These are phyloP conservation scores for Alternaria angustiovoidea DNA, from an alignment of 2,329 filamentous ascomycete species.

Conservation along the genomic window DNA sequence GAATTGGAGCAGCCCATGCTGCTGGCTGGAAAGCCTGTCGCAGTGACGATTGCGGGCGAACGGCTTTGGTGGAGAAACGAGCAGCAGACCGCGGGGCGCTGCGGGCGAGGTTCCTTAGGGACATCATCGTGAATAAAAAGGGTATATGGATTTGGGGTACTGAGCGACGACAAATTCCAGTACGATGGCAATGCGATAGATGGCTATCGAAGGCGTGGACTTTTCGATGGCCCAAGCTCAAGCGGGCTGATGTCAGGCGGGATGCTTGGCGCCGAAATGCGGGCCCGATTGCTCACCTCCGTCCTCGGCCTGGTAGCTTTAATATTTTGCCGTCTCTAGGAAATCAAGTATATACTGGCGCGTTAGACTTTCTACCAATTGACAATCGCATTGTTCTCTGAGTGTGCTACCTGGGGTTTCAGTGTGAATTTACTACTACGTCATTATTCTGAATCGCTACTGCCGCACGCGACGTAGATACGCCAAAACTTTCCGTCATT, in stretches of 20 bases:
- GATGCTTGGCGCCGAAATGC: conserved; percentile 19
- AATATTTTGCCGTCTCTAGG: neutral
- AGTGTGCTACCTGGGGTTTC: neutral
- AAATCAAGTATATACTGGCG: neutral
- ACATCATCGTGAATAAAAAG: conserved; percentile 50
- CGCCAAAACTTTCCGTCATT: conserved; percentile 12
- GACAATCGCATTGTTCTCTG: neutral
- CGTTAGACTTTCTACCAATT: neutral
- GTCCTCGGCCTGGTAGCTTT: neutral
- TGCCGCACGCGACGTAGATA: conserved; percentile 13
- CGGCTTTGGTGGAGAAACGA: conserved; percentile 51
- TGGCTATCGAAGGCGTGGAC: conserved; percentile 21
- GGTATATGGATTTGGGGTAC: conserved; percentile 7
- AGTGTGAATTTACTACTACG: conserved; percentile 7
- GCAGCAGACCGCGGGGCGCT: conserved; percentile 54
- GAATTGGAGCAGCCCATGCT: conserved; percentile 41
- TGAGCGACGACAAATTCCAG: conserved; percentile 2
- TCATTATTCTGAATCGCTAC: conserved; percentile 21
- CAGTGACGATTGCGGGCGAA: conserved; percentile 48
- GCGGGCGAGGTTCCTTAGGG: conserved; percentile 56
- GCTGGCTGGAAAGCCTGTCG: conserved; percentile 48
- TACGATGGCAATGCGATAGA: conserved; percentile 15
- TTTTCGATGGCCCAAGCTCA: conserved; percentile 33
- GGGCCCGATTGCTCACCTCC: conserved; percentile 16
- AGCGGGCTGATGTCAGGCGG: conserved; percentile 27